Percentiles rank a stretch among this genome's conserved stretches.
These are phyloP conservation scores for Trichosporon faecale DNA, from an alignment of 1,284 basidiomycete genomes.

Conservation along the genomic window DNA sequence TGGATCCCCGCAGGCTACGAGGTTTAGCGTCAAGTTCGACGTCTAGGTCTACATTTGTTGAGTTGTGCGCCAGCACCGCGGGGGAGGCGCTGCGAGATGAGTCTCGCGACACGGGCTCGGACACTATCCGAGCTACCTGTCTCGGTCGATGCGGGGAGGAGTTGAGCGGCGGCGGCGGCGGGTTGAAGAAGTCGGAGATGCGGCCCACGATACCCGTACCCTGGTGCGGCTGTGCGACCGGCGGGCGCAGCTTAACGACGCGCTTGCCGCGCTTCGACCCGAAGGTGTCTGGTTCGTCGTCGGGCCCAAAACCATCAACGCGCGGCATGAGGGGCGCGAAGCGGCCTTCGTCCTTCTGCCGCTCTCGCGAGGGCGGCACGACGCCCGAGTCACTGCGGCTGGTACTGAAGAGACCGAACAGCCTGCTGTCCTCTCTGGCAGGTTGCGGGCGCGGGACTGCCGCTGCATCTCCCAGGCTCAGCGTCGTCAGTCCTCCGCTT, in stretches of 20 bases:
- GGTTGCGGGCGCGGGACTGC: not conserved
- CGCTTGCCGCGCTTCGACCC: slow-evolving; percentile 1
- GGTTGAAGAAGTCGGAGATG: slow-evolving; percentile 17
- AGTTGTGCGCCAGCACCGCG: not conserved
- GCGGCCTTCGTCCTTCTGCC: not conserved
- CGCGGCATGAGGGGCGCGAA: slow-evolving; percentile 14
- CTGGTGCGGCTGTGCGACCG: slow-evolving; percentile 9
- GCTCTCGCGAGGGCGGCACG: not conserved
- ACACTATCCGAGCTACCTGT: not conserved
- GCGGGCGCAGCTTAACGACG: slow-evolving; percentile 20
- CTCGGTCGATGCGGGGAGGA: not conserved
- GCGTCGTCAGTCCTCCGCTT: not conserved
- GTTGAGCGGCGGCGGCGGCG: slow-evolving; percentile 20
- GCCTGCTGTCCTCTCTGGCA: slow-evolving; percentile 27
- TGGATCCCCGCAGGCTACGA: not conserved
- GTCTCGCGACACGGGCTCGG: not conserved
- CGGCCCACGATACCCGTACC: slow-evolving; percentile 6
- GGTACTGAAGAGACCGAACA: slow-evolving; percentile 3
- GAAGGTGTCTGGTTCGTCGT: not conserved
- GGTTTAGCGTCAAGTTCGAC: slow-evolving; percentile 21
- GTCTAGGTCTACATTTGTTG: not conserved
- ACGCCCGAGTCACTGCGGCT: not conserved
- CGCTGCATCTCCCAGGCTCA: not conserved
- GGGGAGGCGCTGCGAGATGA: not conserved
- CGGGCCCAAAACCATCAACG: not conserved